Percentiles rank a stretch among this genome's conserved stretches.
Conservation (phyloP, 2,329 filamentous ascomycete species). For the Leptoxyphium fumago region DNA sequence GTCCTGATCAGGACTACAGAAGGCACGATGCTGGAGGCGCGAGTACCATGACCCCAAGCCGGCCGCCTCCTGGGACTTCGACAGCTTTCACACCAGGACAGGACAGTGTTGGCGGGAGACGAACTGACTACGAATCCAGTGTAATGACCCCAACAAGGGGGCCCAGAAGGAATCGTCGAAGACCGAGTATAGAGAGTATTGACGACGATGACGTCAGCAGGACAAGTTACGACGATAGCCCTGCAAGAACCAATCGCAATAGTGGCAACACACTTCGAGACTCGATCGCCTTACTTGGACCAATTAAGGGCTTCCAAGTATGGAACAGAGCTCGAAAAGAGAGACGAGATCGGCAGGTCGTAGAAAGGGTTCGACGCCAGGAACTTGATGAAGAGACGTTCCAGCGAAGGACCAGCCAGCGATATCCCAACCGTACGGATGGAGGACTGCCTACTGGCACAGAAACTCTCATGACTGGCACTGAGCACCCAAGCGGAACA, state of each 20-base stretch:
- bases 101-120: not conserved
- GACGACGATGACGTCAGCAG: slow-evolving; percentile 25
- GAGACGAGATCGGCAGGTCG: slow-evolving; percentile 44
- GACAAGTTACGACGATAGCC: slow-evolving; percentile 21
- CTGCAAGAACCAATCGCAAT: slow-evolving; percentile 4
- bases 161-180: slow-evolving; percentile 26
- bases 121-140: not conserved
- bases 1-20: slow-evolving; percentile 19
- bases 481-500: slow-evolving; percentile 10
- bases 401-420: slow-evolving; percentile 12
- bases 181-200: slow-evolving; percentile 23
- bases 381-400: slow-evolving; percentile 26
- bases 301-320: slow-evolving; percentile 21
- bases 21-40: slow-evolving; percentile 4
- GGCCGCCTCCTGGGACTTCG: not conserved
- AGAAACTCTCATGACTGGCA: slow-evolving; percentile 18
- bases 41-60: not conserved
- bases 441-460: slow-evolving; percentile 15
- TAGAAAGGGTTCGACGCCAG: slow-evolving; percentile 38
- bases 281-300: slow-evolving; percentile 31
- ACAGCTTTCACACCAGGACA: not conserved
- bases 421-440: not conserved
- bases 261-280: slow-evolving; percentile 24
- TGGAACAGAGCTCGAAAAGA: slow-evolving; percentile 37
- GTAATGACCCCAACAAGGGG: slow-evolving; percentile 22